Evolutionary conservation across 768 basidiomycete species (phyloP), one percentile per base, ranked within the genome.

Genomic region (Leccinellum albellum): DNA sequence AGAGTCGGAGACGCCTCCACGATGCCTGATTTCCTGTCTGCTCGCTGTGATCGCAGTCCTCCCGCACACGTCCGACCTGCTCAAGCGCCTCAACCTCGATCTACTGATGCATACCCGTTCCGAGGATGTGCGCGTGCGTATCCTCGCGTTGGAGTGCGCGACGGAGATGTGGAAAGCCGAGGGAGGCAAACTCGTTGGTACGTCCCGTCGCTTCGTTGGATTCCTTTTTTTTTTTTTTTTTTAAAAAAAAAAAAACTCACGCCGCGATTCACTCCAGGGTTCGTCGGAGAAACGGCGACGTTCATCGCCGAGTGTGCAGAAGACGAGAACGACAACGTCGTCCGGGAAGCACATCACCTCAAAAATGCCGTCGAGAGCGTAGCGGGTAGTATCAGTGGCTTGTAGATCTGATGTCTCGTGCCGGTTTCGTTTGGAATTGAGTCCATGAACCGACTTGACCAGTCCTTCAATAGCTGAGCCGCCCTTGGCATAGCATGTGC

Each of bases 61-160:
- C 20, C 69, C 69, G 8, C 46, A 45, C 24, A 42, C 56, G 10
- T 61, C 67, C 9, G 69, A 70, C 54, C 50, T 89, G 17, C 82
- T 95, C 61, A 96, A 97, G 70, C 68, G 78, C 9, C 76, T 97
- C 72, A 98, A 98, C 75, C 77, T 91, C 21, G 80, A 85, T 54
- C 68, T 98, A 28, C 82, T 97, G 52, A 90, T 96, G 86, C 85
- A 91, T 59, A 96, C 94, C 0, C 87, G 94, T 15, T 88, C 89
- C 5, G 94, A 97, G 54, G 87, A 91, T 58, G 73, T 80, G 3
- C 76, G 77, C 20, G 71, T 86, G n/a, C 83, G 93, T 7, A 68
- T 92, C 12, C 79, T 82, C 49, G 91, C 93, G 1, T 71, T 98
- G 49, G 69, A 75, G 7, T 88, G 85, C 61, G 76, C 88, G 14